phyloP scores from a whole-genome alignment of 805 yeast species.

The Candida corydali region DNA sequence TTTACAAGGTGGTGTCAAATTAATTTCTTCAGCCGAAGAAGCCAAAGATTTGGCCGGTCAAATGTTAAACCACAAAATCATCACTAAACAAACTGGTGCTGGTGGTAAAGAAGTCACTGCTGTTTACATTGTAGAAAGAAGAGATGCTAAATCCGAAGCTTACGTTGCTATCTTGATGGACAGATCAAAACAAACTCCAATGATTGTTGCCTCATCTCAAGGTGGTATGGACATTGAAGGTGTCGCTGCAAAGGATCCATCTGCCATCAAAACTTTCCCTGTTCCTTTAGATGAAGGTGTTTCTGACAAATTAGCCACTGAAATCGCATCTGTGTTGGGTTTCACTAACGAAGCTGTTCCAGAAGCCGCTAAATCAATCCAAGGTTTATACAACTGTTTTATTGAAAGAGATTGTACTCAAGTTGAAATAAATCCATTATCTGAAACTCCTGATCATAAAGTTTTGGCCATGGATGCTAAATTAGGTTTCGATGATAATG shows the following conservation, averaged over 20 bases:
- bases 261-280: constrained; percentile 84
- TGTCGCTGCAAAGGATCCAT: constrained; percentile 88
- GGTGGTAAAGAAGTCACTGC: constrained; percentile 97
- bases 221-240: constrained; percentile 99
- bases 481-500: constrained; percentile 96
- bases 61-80: constrained; percentile 88
- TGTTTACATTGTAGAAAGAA: constrained; percentile 92
- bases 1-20: constrained; percentile 92
- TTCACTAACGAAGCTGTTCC: constrained; percentile 72
- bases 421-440: constrained; percentile 96
- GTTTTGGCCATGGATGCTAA: constrained; percentile 99
- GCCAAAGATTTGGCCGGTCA: constrained; percentile 80
- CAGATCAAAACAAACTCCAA: constrained; percentile 83
- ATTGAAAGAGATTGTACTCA: constrained; percentile 93
- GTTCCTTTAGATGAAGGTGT: constrained; percentile 77
- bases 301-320: constrained; percentile 67
- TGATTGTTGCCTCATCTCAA: constrained; percentile 93
- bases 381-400: constrained; percentile 86
- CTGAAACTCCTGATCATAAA: constrained; percentile 85
- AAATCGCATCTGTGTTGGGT: constrained; percentile 77
- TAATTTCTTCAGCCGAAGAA: constrained; percentile 80
- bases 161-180: constrained; percentile 93
- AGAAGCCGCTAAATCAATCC: constrained; percentile 83
- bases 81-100: constrained; percentile 97
- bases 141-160: constrained; percentile 90